Conservation (phyloP, 768 basidiomycete genomes). For the Tylopilus rubrobrunneus region DNA sequence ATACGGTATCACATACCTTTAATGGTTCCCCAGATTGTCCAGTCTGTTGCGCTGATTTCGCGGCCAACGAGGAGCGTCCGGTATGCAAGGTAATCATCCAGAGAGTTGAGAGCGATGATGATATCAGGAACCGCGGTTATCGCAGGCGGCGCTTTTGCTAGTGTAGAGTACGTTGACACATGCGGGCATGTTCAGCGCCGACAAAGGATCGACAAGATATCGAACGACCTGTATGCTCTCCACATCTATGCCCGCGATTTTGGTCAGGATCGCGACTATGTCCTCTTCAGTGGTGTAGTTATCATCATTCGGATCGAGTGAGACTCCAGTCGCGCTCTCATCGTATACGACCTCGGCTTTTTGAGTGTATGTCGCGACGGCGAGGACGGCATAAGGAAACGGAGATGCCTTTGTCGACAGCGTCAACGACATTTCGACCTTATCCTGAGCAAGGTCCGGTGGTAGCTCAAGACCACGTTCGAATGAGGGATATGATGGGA, state of each 20-base stretch:
- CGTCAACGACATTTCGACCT: constrained; percentile 43
- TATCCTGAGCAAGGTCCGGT: background rate
- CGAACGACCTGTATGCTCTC: constrained; percentile 57
- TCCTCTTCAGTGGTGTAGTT: constrained; percentile 56
- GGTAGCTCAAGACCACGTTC: too few species aligned
- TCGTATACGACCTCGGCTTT: constrained; percentile 62
- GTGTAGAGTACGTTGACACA: constrained; percentile 56
- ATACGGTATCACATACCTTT: constrained; percentile 48
- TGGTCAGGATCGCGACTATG: constrained; percentile 63
- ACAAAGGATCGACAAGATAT: background rate
- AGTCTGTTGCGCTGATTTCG: constrained; percentile 78
- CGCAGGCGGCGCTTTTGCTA: constrained; percentile 57
- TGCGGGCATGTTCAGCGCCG: constrained; percentile 25
- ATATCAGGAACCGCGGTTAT: constrained; percentile 62
- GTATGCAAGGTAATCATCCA: constrained; percentile 88
- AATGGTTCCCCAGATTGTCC: constrained; percentile 82
- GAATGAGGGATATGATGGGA: constrained; percentile 41
- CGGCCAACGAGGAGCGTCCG: constrained; percentile 82
- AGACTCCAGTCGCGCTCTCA: constrained; percentile 44
- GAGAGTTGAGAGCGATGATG: constrained; percentile 61
- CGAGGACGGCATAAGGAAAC: constrained; percentile 72
- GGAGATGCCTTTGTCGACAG: constrained; percentile 64
- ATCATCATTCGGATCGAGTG: constrained; percentile 50
- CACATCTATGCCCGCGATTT: constrained; percentile 53
- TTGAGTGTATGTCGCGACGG: constrained; percentile 61